phyloP scores from a whole-genome alignment of 345 rosid species.

The Ailanthus altissimus region DNA sequence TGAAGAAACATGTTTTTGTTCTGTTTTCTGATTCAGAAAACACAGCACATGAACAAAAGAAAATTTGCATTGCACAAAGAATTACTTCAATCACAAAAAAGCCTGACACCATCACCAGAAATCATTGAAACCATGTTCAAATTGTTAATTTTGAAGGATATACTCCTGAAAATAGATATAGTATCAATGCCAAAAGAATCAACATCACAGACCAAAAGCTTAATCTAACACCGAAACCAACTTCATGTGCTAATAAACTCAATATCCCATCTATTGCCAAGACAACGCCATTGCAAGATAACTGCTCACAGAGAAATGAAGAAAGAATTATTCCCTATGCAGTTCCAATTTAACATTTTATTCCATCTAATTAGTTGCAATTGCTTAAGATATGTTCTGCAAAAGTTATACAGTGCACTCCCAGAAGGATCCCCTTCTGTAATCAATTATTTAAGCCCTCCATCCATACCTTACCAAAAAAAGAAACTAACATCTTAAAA shows the following conservation, averaged over 20 bases:
- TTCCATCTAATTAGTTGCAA: neutral
- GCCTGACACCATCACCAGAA: neutral
- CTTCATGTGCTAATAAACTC: neutral
- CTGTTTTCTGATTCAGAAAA: constrained; percentile 52
- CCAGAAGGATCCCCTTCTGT: neutral
- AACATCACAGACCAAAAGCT: neutral
- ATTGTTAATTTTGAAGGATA: neutral
- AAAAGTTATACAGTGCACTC: neutral
- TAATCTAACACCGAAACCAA: neutral
- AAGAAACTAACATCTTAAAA: neutral
- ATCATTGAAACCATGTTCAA: neutral
- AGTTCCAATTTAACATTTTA: neutral
- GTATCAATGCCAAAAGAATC: neutral
- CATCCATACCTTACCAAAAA: neutral
- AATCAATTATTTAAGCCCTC: neutral
- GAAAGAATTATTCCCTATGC: neutral
- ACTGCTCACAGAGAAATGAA: neutral
- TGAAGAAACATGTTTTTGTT: constrained; percentile 65
- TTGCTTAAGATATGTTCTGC: neutral
- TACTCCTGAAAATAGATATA: neutral
- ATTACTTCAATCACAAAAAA: constrained; percentile 13
- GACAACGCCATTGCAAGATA: neutral
- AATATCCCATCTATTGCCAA: neutral
- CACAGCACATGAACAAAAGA: constrained; percentile 11
- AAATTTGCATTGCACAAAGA: constrained; percentile 7